These are phyloP conservation scores for Phlebopus sp. DNA, from an alignment of 1,284 basidiomycete species.

Conservation along the genomic window DNA sequence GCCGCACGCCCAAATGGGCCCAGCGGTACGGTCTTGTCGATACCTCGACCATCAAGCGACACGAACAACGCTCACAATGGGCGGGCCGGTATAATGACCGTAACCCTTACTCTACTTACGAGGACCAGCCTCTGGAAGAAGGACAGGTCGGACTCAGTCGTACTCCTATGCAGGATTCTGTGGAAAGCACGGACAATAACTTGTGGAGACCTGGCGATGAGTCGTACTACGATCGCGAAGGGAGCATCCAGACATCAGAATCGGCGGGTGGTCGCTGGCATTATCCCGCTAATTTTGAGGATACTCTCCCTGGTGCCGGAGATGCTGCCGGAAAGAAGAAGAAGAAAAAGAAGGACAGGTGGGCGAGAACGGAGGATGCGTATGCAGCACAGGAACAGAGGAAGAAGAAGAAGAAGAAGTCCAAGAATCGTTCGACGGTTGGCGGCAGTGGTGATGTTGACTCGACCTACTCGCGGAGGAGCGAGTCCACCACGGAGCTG, in stretches of 20 bases:
- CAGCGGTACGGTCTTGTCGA: conserved; percentile 86
- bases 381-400: conserved; percentile 51
- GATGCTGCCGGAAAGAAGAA: conserved; percentile 53
- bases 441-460: conserved; percentile 40
- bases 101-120: conserved; percentile 67
- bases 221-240: conserved; percentile 57
- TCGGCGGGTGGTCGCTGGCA: conserved; percentile 59
- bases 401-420: conserved; percentile 54
- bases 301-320: conserved; percentile 43
- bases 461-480: conserved; percentile 39
- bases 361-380: conserved; percentile 81
- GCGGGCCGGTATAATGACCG: conserved; percentile 84
- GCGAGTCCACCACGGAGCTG: conserved; percentile 48
- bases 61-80: conserved; percentile 82
- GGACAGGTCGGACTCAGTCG: conserved; percentile 52
- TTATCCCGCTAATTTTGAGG: conserved; percentile 79
- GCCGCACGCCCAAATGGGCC: conserved; percentile 93
- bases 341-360: conserved; percentile 79
- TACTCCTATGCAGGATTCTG: conserved; percentile 9
- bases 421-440: conserved; percentile 49
- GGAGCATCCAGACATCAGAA: conserved; percentile 30
- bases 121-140: conserved; percentile 72
- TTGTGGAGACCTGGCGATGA: conserved; percentile 74
- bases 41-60: conserved; percentile 70
- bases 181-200: conserved; percentile 39